Evolutionary conservation across 2,329 filamentous ascomycete species (phyloP), one percentile per base, ranked within the genome.

Genomic region (Pseudogymnoascus sp.): DNA sequence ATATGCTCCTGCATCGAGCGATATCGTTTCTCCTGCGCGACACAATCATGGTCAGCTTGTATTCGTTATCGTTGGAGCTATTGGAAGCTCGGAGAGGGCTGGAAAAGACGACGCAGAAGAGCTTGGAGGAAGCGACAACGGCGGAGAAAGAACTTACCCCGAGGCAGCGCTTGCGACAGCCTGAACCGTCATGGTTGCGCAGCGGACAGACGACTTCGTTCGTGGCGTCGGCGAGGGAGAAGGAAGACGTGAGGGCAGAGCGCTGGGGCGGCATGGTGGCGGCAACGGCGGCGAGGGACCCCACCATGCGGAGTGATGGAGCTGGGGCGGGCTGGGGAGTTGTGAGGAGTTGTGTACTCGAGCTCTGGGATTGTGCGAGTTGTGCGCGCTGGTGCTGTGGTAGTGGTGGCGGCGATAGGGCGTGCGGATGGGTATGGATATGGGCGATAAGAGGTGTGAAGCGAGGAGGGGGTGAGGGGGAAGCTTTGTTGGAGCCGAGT

Each of bases 1-100:
- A 99, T 97, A 73, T 99, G 94, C 83, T 99, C 94, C 78, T 97
- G 94, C 91, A 99, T 97, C 66, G 93, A 97, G 75, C 94, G 92
- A 79, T 92, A 99, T 68, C 90, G 85, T 77, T 96, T 96, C 79
- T 95, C 91, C 91, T 95, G 76, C 74, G 67, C 62, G 68, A 63
- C 59, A 64, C 24, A 62, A 66, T 62, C 60, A 69, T 39, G 59
- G 62, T 63, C 57, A 68, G 65, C 65, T 64, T n/a, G 26, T 57
- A 9, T 64, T 37, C 54, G 37, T 50, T 41, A 26, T 54, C 31
- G 8, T 24, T n/a, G n/a, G 11, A 33, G 26, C 36, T 31, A 26
- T 40, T 1, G n/a, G 7, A 11, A 31, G 21, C 21, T n/a, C 44
- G 44, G 13, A 9, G 9, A 17, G 44, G 9, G 13, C 10, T 26